These are phyloP conservation scores for Calendula officinalis DNA, from an alignment of 129 eudicot genomes.

Conservation along the genomic window DNA sequence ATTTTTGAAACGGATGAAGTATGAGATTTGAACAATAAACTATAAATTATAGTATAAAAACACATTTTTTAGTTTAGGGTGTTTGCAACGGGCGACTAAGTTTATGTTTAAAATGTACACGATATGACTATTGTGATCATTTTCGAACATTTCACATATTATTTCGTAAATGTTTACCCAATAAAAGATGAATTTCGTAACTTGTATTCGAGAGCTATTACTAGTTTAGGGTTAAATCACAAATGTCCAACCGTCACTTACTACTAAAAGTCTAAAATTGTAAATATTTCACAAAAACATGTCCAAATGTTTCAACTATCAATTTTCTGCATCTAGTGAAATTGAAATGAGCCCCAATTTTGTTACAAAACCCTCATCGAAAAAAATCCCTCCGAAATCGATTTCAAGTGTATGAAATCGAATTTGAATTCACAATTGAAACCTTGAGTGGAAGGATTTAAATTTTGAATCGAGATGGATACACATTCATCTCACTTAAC, in stretches of 20 bases:
- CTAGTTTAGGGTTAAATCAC: too few species aligned
- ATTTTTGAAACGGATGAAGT: too few species aligned
- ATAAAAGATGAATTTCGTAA: too few species aligned
- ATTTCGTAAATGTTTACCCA: too few species aligned
- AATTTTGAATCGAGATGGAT: constrained; percentile 37
- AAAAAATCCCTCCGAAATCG: not conserved
- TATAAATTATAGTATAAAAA: too few species aligned
- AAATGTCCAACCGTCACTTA: not conserved
- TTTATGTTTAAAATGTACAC: too few species aligned
- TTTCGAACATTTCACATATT: too few species aligned
- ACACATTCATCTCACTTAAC: constrained; percentile 56
- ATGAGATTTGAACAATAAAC: too few species aligned
- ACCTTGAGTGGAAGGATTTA: not conserved
- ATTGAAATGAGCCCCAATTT: constrained; percentile 22
- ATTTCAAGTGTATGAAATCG: not conserved
- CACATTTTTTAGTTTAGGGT: too few species aligned
- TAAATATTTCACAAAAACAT: not conserved
- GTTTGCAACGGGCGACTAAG: too few species aligned
- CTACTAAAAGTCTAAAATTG: not conserved
- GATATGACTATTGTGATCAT: too few species aligned
- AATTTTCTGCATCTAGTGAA: not conserved
- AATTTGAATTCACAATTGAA: not conserved
- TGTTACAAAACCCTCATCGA: constrained; percentile 18
- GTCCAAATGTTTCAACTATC: not conserved
- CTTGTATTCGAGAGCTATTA: too few species aligned